Conservation (phyloP, 176 grass and related monocot genomes). For the Stipa capillata region DNA sequence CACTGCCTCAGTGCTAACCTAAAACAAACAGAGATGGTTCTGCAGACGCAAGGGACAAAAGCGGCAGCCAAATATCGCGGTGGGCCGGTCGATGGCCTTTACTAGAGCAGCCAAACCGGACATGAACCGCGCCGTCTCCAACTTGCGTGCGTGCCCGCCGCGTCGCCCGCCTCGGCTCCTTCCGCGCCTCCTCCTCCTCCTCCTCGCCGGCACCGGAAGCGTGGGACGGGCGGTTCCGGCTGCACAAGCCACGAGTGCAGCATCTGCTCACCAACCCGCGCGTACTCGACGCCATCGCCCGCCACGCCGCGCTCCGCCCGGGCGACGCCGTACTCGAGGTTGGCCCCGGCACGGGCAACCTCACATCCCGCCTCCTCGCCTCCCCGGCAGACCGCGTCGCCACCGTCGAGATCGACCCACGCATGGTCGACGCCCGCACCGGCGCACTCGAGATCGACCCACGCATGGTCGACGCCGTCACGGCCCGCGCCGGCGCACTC, state of each 20-base stretch:
- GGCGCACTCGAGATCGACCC: slow-evolving; percentile 74
- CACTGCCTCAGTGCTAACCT: no score
- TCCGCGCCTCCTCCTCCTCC: not conserved
- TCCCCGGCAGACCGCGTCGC: slow-evolving; percentile 30
- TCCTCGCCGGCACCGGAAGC: slow-evolving; percentile 19
- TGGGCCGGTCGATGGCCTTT: no score
- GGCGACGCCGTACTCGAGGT: slow-evolving; percentile 81
- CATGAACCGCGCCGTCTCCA: slow-evolving; percentile 16
- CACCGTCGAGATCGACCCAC: no score
- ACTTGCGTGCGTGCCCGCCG: not conserved
- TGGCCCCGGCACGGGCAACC: slow-evolving; percentile 69
- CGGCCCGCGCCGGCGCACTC: slow-evolving; percentile 35
- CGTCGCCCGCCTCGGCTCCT: not conserved
- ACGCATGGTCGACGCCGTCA: slow-evolving; percentile 68
- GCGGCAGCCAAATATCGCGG: not conserved
- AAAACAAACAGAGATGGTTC: no score
- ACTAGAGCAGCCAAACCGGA: not conserved
- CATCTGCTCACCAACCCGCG: slow-evolving; percentile 75
- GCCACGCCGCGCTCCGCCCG: slow-evolving; percentile 25
- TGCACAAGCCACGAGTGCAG: slow-evolving; percentile 69
- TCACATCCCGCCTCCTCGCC: slow-evolving; percentile 66
- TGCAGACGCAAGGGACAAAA: no score
- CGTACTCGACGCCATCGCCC: slow-evolving; percentile 65
- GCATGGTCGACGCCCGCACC: no score
- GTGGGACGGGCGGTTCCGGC: slow-evolving; percentile 68